Percentiles rank a stretch among this genome's conserved stretches.
Evolutionary conservation across 352 stramenopile species (phyloP).

Genomic region (Phytophthora cryptogea): DNA sequence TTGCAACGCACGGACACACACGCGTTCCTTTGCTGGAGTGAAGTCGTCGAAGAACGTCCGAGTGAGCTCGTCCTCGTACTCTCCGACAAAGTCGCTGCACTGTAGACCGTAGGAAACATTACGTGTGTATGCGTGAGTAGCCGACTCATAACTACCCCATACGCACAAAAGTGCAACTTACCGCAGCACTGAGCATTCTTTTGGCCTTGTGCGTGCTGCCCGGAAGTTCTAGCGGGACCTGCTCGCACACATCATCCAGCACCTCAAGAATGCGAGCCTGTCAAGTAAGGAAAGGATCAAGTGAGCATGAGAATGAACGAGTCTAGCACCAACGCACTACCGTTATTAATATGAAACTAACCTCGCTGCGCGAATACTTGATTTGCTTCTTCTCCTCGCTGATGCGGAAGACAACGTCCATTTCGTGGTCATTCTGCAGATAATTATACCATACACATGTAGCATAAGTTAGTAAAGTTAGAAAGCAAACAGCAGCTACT

Average conservation of each 20-base stretch:
- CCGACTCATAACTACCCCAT: not conserved
- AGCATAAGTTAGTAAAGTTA: no score
- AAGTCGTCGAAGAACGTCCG: constrained; percentile 81
- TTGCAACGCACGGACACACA: constrained; percentile 56
- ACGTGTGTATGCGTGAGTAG: constrained; percentile 5
- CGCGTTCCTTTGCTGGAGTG: constrained; percentile 58
- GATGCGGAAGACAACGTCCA: constrained; percentile 86
- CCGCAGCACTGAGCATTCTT: constrained; percentile 61
- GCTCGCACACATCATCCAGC: constrained; percentile 73
- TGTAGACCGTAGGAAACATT: constrained; percentile 17
- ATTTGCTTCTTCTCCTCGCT: constrained; percentile 89
- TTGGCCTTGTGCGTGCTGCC: constrained; percentile 52
- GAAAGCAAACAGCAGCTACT: not conserved
- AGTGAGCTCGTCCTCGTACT: constrained; percentile 83
- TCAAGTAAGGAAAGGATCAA: not conserved
- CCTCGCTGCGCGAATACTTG: constrained; percentile 83
- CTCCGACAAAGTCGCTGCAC: constrained; percentile 80
- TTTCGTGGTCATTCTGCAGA: constrained; percentile 73
- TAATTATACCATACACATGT: not conserved
- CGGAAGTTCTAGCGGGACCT: constrained; percentile 47
- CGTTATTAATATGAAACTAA: constrained; percentile 8
- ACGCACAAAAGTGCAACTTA: constrained; percentile 26
- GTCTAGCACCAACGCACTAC: not conserved
- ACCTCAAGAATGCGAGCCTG: constrained; percentile 86
- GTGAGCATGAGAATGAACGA: not conserved